Evolutionary conservation across 148 eudicot species (phyloP).

Genomic region (Rhododendron ovatum): DNA sequence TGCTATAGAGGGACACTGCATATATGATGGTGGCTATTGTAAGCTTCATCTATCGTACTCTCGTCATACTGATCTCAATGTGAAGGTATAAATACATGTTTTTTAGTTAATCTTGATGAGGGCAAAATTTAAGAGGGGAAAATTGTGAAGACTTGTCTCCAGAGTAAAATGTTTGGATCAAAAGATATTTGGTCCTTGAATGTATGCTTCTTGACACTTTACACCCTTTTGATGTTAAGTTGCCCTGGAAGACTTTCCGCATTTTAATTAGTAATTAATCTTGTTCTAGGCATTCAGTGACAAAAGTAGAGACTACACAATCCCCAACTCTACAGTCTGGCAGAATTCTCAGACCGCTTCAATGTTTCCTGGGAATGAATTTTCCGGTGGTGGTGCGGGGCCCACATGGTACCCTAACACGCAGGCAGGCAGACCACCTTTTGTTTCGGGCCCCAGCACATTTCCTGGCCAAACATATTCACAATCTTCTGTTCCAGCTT

Average conservation of each 20-base stretch:
- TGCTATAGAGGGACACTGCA: constrained; percentile 83
- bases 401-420: background rate
- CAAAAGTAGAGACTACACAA: constrained; percentile 73
- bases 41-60: constrained; percentile 97
- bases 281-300: constrained; percentile 59
- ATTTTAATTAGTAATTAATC: background rate
- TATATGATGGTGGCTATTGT: constrained; percentile 96
- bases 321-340: constrained; percentile 43
- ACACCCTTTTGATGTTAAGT: background rate
- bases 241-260: background rate
- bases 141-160: constrained; percentile 7
- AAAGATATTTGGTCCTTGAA: constrained; percentile 13
- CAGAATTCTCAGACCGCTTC: constrained; percentile 34
- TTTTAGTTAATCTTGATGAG: constrained; percentile 25
- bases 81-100: constrained; percentile 59
- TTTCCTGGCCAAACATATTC: background rate
- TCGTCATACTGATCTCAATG: constrained; percentile 94
- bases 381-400: constrained; percentile 4
- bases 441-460: background rate
- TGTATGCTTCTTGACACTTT: constrained; percentile 30
- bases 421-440: background rate
- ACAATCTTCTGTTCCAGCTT: background rate
- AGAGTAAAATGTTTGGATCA: background rate
- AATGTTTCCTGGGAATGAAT: constrained; percentile 27
- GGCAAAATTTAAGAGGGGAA: constrained; percentile 11